Evolutionary conservation across 1,284 basidiomycete species (phyloP).

Genomic region (Exobasidium cylindrosporum): DNA sequence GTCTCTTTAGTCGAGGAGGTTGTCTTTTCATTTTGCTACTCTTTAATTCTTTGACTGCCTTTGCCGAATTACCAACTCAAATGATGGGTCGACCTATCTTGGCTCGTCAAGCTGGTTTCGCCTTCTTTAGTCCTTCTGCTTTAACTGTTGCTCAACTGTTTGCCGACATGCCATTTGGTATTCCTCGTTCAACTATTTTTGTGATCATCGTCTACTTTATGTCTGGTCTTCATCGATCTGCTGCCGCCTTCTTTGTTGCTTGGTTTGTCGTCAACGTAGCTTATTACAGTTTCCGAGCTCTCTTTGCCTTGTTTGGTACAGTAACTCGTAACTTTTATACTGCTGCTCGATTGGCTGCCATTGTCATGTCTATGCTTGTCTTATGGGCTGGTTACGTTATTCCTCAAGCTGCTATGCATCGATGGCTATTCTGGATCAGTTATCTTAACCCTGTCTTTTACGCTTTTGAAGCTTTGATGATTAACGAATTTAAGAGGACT

Average conservation of each 20-base stretch:
- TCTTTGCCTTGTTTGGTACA: constrained; percentile 40
- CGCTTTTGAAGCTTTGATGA: constrained; percentile 68
- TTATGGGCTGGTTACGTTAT: constrained; percentile 44
- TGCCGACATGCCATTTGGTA: constrained; percentile 57
- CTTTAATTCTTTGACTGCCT: constrained; percentile 57
- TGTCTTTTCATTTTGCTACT: constrained; percentile 58
- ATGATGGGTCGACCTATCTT: constrained; percentile 42
- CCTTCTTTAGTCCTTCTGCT: constrained; percentile 52
- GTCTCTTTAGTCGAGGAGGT: constrained; percentile 45
- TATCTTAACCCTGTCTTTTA: constrained; percentile 62
- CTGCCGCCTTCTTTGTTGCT: constrained; percentile 59
- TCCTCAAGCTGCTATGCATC: constrained; percentile 65
- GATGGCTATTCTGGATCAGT: constrained; percentile 75
- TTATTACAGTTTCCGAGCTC: constrained; percentile 42
- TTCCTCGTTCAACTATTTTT: constrained; percentile 56
- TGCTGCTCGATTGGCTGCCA: constrained; percentile 38
- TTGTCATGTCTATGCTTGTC: constrained; percentile 38
- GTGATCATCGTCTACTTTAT: constrained; percentile 55
- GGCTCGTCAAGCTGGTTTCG: constrained; percentile 36
- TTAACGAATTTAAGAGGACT: constrained; percentile 58
- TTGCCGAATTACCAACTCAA: constrained; percentile 39
- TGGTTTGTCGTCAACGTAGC: constrained; percentile 57
- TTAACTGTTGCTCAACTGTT: constrained; percentile 38
- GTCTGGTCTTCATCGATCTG: constrained; percentile 30
- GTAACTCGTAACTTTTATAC: constrained; percentile 36